phyloP scores from a whole-genome alignment of 805 yeast species.

The Candida namnaoensis region DNA sequence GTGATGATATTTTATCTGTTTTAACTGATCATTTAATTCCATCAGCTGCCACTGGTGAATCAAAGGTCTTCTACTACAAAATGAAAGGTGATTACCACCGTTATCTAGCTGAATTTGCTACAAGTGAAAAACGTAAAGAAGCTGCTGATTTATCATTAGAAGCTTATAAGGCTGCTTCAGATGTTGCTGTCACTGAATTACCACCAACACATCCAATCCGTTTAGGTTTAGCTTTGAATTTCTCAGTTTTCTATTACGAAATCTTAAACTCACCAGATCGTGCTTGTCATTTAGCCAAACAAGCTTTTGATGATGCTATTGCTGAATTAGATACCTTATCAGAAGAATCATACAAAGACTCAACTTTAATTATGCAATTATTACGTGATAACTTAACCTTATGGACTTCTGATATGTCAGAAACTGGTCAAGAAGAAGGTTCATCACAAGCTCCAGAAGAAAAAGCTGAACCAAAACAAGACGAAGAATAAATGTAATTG shows the following conservation, averaged over 20 bases:
- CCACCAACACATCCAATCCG: conserved; percentile 99
- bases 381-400: conserved; percentile 96
- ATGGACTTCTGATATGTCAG: conserved; percentile 95
- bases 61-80: conserved; percentile 96
- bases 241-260: conserved; percentile 97
- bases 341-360: conserved; percentile 97
- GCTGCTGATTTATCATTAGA: conserved; percentile 90
- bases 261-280: conserved; percentile 97
- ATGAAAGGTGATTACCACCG: conserved; percentile 99
- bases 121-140: conserved; percentile 82
- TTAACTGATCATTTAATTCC: conserved; percentile 87
- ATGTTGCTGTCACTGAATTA: conserved; percentile 92
- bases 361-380: conserved; percentile 97
- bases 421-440: conserved; percentile 58
- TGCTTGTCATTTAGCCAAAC: conserved; percentile 98
- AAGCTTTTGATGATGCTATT: conserved; percentile 98
- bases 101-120: conserved; percentile 95
- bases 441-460: conserved; percentile 25
- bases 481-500: conserved; percentile 19
- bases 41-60: conserved; percentile 92
- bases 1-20: conserved; percentile 88
- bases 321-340: conserved; percentile 97
- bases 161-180: conserved; percentile 93
- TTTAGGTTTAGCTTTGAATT: conserved; percentile 94
- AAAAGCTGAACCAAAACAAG: conserved; percentile 20